These are phyloP conservation scores for Colletotrichum zoysiae DNA, from an alignment of 2,329 filamentous ascomycete genomes.

Conservation along the genomic window DNA sequence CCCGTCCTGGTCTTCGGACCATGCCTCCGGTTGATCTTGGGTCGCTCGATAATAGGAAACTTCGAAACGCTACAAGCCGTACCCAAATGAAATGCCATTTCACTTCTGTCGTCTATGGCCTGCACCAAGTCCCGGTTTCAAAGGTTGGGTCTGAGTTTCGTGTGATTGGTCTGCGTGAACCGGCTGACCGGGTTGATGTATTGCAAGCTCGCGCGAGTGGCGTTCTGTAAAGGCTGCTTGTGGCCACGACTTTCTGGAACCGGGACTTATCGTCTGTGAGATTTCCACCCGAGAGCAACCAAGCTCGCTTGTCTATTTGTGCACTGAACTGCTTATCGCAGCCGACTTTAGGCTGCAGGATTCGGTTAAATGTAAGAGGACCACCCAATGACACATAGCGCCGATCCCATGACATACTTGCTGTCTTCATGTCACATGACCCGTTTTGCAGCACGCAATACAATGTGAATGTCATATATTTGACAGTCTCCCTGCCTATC, in stretches of 20 bases:
- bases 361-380: background rate
- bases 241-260: background rate
- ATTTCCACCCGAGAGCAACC: background rate
- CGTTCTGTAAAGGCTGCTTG: background rate
- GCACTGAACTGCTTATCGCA: background rate
- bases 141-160: background rate
- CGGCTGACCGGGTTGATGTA: no score
- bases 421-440: background rate
- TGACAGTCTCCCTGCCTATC: no score
- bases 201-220: background rate
- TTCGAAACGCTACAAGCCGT: background rate
- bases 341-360: background rate
- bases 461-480: no score
- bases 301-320: background rate
- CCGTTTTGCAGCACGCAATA: background rate
- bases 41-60: background rate
- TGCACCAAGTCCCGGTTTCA: background rate
- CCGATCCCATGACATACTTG: no score
- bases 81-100: no score
- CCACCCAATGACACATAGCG: no score
- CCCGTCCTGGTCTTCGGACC: constrained; percentile 19
- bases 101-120: no score
- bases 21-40: constrained; percentile 10
- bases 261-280: no score
- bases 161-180: background rate